phyloP scores from a whole-genome alignment of 2,329 filamentous ascomycete species.

The Herpomyces periplanetae region DNA sequence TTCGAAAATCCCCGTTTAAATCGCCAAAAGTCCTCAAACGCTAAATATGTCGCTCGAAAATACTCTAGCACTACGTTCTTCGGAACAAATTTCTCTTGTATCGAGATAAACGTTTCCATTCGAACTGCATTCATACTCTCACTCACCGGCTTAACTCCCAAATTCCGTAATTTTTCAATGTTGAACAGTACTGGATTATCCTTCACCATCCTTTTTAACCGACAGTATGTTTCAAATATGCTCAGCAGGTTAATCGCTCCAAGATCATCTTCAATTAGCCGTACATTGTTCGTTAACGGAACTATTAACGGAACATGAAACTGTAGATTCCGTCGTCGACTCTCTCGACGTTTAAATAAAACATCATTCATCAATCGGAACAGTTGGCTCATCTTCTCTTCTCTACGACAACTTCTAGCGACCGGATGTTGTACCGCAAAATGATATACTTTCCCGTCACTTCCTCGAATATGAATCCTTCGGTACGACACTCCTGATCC shows the following conservation, averaged over 20 bases:
- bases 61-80: constrained; percentile 46
- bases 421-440: constrained; percentile 92
- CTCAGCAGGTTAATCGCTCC: constrained; percentile 79
- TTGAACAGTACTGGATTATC: constrained; percentile 82
- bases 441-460: constrained; percentile 82
- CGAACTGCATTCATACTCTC: constrained; percentile 28
- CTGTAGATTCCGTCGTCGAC: constrained; percentile 57
- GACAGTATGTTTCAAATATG: constrained; percentile 82
- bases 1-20: constrained; percentile 93
- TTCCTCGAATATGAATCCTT: constrained; percentile 70
- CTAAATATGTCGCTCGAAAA: constrained; percentile 53
- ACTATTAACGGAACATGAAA: constrained; percentile 90
- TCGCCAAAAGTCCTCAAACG: constrained; percentile 81
- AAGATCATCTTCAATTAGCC: constrained; percentile 75
- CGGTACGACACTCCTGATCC: constrained; percentile 68
- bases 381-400: constrained; percentile 74
- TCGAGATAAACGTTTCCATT: constrained; percentile 67
- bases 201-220: constrained; percentile 49
- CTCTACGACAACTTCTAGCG: constrained; percentile 54
- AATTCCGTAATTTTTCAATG: constrained; percentile 56
- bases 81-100: constrained; percentile 73
- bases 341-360: constrained; percentile 69
- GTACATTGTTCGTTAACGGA: constrained; percentile 65
- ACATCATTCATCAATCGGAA: constrained; percentile 93
- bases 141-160: constrained; percentile 9